Conservation (phyloP, 2,329 filamentous ascomycete genomes). For the Hypoxylon rubiginosum region DNA sequence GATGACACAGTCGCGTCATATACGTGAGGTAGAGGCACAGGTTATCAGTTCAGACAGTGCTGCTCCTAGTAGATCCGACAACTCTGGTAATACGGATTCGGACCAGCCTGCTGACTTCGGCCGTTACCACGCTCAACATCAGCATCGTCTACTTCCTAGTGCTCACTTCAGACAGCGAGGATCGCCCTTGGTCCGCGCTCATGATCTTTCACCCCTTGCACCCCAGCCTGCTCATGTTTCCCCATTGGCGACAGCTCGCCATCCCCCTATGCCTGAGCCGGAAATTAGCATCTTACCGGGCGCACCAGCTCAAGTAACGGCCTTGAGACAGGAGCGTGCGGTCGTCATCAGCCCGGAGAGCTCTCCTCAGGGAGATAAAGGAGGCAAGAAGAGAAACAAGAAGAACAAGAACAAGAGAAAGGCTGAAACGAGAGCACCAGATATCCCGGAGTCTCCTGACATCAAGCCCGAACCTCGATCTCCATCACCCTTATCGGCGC, state of each 20-base stretch:
- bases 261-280: slow-evolving; percentile 50
- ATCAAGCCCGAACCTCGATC: slow-evolving; percentile 77
- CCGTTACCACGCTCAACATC: slow-evolving; percentile 50
- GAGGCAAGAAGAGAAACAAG: slow-evolving; percentile 66
- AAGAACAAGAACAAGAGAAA: slow-evolving; percentile 66
- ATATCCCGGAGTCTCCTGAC: slow-evolving; percentile 63
- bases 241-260: slow-evolving; percentile 64
- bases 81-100: slow-evolving; percentile 56
- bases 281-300: slow-evolving; percentile 55
- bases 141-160: slow-evolving; percentile 55
- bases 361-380: slow-evolving; percentile 67
- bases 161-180: slow-evolving; percentile 59
- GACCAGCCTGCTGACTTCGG: slow-evolving; percentile 54
- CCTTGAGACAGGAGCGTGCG: slow-evolving; percentile 65
- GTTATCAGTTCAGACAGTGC: slow-evolving; percentile 57
- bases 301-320: slow-evolving; percentile 67
- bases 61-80: slow-evolving; percentile 59
- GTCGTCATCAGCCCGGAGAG: slow-evolving; percentile 70
- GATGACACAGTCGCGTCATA: slow-evolving; percentile 27
- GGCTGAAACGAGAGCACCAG: slow-evolving; percentile 63
- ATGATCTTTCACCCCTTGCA: slow-evolving; percentile 79
- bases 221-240: slow-evolving; percentile 81
- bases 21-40: slow-evolving; percentile 47
- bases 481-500: slow-evolving; percentile 68
- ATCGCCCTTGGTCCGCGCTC: slow-evolving; percentile 77